Evolutionary conservation across 805 yeast genomes (phyloP).

Genomic region (Ogataea neopini): DNA sequence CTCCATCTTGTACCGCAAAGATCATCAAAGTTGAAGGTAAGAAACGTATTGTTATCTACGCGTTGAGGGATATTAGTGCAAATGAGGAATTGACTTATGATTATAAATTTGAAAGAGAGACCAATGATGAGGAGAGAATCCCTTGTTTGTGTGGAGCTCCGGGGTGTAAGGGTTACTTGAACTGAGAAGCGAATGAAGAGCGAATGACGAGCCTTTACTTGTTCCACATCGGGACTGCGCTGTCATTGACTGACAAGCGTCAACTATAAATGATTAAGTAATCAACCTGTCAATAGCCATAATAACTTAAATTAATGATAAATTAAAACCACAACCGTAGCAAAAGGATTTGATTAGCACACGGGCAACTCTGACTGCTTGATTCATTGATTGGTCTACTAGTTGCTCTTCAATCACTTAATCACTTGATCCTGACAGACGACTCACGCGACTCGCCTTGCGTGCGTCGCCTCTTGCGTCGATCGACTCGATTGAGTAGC

Average conservation of each 20-base stretch:
- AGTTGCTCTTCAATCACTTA: neutral
- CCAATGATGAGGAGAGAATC: constrained; percentile 82
- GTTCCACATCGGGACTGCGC: too few relatives aligned
- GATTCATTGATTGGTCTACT: too few relatives aligned
- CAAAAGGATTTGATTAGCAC: too few relatives aligned
- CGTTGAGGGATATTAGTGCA: constrained; percentile 81
- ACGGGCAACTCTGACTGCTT: too few relatives aligned
- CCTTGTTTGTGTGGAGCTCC: constrained; percentile 95
- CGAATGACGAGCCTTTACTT: neutral
- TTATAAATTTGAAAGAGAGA: constrained; percentile 91
- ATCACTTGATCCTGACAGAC: neutral
- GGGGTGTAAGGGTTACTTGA: constrained; percentile 89
- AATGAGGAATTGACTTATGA: constrained; percentile 95
- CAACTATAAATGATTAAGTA: too few relatives aligned
- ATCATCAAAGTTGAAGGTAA: constrained; percentile 93
- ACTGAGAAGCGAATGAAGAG: constrained; percentile 39
- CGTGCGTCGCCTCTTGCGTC: too few relatives aligned
- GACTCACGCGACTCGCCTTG: neutral
- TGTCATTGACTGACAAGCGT: too few relatives aligned
- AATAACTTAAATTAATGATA: too few relatives aligned
- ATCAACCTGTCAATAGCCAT: too few relatives aligned
- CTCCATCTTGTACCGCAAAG: constrained; percentile 96
- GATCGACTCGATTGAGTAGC: constrained; percentile 3
- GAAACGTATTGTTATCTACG: constrained; percentile 92
- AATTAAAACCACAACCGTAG: too few relatives aligned